Conservation (phyloP, 345 rosid genomes). For the Dipteronia sinensis region DNA sequence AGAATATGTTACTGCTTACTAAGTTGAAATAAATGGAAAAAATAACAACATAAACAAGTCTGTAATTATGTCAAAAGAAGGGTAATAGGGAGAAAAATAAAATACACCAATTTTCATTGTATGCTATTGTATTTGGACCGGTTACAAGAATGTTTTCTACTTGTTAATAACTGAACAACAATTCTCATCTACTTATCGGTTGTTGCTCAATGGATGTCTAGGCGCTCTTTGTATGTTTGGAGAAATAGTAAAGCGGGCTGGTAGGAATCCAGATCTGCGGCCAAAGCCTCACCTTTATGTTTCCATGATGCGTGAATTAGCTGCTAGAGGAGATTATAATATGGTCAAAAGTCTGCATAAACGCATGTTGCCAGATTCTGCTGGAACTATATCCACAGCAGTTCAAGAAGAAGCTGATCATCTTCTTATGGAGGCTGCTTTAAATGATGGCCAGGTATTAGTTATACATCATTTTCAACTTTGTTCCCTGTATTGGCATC, state of each 20-base stretch:
- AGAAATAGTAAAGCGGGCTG: slow-evolving; percentile 65
- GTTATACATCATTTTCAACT: slow-evolving; percentile 7
- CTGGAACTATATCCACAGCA: slow-evolving; percentile 54
- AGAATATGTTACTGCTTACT: not conserved
- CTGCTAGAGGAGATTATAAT: slow-evolving; percentile 53
- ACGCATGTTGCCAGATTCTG: slow-evolving; percentile 68
- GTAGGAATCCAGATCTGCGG: slow-evolving; percentile 42
- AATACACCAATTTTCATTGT: not conserved
- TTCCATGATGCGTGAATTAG: slow-evolving; percentile 77
- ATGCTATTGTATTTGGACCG: not conserved
- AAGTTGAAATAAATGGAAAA: not conserved
- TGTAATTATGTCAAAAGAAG: not conserved
- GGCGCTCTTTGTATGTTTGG: slow-evolving; percentile 82
- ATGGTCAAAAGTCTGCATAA: slow-evolving; percentile 59
- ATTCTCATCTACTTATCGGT: not conserved
- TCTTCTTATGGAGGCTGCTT: slow-evolving; percentile 85
- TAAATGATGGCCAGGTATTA: slow-evolving; percentile 66
- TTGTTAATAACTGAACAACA: slow-evolving; percentile 6
- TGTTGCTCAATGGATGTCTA: slow-evolving; percentile 25
- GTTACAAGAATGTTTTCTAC: not conserved
- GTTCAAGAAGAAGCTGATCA: slow-evolving; percentile 72
- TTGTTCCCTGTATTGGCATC: slow-evolving; percentile 12
- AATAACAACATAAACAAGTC: not conserved
- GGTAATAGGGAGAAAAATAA: not conserved
- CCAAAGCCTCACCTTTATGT: slow-evolving; percentile 82